Percentiles rank a stretch among this genome's conserved stretches.
Conservation (phyloP, 2,329 filamentous ascomycete genomes). For the Colletotrichum sp. region DNA sequence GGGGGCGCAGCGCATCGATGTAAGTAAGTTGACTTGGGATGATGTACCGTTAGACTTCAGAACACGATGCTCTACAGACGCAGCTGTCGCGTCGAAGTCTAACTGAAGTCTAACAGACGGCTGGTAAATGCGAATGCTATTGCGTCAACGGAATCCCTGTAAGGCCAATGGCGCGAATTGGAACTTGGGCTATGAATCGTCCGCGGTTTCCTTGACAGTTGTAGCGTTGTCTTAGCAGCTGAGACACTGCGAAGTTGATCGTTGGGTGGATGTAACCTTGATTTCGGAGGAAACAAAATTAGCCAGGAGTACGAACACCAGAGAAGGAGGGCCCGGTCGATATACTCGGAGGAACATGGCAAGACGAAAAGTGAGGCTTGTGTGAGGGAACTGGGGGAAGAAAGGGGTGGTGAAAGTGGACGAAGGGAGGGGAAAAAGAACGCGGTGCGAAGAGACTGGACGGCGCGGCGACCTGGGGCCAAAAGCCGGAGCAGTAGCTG, state of each 20-base stretch:
- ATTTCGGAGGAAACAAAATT: neutral
- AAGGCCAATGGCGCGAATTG: neutral
- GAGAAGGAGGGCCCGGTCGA: neutral
- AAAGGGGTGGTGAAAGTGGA: neutral
- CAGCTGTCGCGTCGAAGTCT: neutral
- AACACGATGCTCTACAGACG: neutral
- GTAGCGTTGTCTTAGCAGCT: neutral
- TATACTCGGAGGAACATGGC: neutral
- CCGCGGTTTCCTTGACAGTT: neutral
- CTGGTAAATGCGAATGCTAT: accelerated
- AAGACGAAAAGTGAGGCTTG: neutral
- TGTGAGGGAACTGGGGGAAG: neutral
- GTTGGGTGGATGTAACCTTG: neutral
- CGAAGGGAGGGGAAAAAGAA: neutral
- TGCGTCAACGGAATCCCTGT: neutral
- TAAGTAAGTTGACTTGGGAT: neutral
- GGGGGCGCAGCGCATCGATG: neutral
- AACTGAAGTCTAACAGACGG: neutral
- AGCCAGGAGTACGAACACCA: neutral
- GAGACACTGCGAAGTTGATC: neutral
- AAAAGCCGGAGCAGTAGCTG: neutral
- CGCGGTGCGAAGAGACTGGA: too few species aligned
- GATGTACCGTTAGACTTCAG: neutral
- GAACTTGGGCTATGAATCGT: neutral
- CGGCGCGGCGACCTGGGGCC: neutral